Conservation (phyloP, 768 basidiomycete genomes). For the Mycena pura region DNA sequence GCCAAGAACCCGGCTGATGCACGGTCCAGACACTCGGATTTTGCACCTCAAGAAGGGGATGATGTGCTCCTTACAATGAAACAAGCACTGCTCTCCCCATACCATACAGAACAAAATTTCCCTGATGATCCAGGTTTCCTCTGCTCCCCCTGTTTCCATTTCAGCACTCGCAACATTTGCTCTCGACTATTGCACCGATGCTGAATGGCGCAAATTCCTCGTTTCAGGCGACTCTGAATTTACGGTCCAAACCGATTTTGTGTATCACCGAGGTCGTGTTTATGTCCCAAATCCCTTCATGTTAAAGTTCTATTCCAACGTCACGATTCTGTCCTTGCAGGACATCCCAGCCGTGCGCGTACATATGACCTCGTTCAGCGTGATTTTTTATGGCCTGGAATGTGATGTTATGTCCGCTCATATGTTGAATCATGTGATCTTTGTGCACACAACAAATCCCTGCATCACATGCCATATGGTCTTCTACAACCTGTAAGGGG, state of each 20-base stretch:
- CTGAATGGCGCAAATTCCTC: slow-evolving; percentile 27
- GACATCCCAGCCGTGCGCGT: slow-evolving; percentile 46
- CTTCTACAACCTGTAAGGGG: no score
- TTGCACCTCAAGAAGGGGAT: no score
- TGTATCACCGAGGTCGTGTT: slow-evolving; percentile 33
- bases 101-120: no score
- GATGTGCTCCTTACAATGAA: no score
- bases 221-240: slow-evolving; percentile 14
- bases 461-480: no score
- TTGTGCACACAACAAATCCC: slow-evolving; percentile 44
- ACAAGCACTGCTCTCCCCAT: no score
- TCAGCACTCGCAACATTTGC: no score
- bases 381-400: slow-evolving; percentile 49
- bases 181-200: no score
- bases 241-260: slow-evolving; percentile 8
- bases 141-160: no score
- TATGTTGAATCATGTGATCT: slow-evolving; percentile 43
- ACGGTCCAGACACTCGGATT: slow-evolving; percentile 32
- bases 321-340: slow-evolving; percentile 46
- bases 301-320: slow-evolving; percentile 33
- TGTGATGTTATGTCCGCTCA: slow-evolving; percentile 27
- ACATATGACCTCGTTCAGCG: slow-evolving; percentile 40
- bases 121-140: no score
- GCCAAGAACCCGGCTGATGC: slow-evolving; percentile 36
- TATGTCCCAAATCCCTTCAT: slow-evolving; percentile 41